A percentile compares a stretch with the other conserved stretches of the same genome.
These are phyloP conservation scores for Warburgia ugandensis DNA, from an alignment of 164 flowering plant species.

Conservation along the genomic window DNA sequence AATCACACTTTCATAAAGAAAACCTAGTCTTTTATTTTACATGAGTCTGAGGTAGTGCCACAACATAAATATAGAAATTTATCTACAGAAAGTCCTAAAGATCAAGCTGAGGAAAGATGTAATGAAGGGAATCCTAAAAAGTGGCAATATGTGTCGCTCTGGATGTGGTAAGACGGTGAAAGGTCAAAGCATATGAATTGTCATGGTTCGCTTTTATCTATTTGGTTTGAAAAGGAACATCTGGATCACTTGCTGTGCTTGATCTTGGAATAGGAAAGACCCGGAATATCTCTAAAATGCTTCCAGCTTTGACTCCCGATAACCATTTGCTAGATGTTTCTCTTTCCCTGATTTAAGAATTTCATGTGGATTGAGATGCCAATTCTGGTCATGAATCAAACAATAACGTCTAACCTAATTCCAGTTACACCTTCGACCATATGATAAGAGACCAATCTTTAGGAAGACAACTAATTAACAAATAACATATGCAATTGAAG, in stretches of 20 bases:
- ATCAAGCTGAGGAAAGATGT: neutral
- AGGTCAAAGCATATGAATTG: slow-evolving; percentile 2
- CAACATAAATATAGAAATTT: neutral
- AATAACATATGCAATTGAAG: too few species aligned
- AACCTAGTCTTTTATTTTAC: neutral
- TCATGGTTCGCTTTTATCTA: slow-evolving; percentile 3
- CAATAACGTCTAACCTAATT: too few species aligned
- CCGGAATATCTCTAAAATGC: neutral
- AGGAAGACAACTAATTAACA: too few species aligned
- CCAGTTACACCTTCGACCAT: too few species aligned
- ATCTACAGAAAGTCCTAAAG: neutral
- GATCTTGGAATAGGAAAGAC: neutral
- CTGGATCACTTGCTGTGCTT: neutral
- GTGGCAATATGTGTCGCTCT: neutral
- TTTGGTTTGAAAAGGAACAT: slow-evolving; percentile 2
- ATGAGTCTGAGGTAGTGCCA: neutral
- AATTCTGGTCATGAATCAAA: too few species aligned
- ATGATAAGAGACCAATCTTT: too few species aligned
- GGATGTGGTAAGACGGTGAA: neutral
- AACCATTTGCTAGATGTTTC: too few species aligned
- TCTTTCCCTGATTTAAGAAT: neutral
- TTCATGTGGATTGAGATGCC: too few species aligned
- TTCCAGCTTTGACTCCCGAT: neutral
- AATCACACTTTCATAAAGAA: slow-evolving; percentile 5
- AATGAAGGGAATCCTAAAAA: slow-evolving; percentile 5